Evolutionary conservation across 768 basidiomycete species (phyloP).

Genomic region (Gymnopilus junonius): DNA sequence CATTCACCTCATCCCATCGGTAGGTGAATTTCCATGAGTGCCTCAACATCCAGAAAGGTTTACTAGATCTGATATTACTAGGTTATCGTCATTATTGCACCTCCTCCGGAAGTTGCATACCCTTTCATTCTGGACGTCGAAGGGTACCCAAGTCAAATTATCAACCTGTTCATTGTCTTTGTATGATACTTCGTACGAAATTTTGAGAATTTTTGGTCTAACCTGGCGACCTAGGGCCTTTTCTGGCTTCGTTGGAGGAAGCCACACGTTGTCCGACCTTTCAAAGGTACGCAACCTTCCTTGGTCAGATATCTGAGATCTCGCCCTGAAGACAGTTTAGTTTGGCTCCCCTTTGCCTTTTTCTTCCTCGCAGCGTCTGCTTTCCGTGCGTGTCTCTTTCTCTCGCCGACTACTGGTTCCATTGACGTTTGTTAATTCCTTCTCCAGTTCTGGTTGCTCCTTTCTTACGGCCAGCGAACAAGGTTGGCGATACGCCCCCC

Average conservation of each 20-base stretch:
- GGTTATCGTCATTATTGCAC: conserved; percentile 58
- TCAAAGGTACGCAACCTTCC: conserved; percentile 57
- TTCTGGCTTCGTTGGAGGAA: conserved; percentile 60
- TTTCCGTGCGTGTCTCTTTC: conserved; percentile 45
- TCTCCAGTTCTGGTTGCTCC: conserved; percentile 55
- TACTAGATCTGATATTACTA: conserved; percentile 15
- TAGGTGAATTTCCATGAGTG: conserved; percentile 1
- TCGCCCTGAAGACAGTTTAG: conserved; percentile 26
- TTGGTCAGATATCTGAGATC: background rate
- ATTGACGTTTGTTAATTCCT: too few species aligned
- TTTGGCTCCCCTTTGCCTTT: conserved; percentile 58
- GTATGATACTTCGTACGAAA: conserved; percentile 36
- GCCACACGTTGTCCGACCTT: conserved; percentile 51
- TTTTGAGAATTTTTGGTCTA: background rate
- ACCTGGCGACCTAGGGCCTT: conserved; percentile 40
- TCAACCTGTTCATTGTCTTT: conserved; percentile 57
- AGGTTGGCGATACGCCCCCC: conserved; percentile 62
- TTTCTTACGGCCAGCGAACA: conserved; percentile 56
- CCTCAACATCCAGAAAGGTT: too few species aligned
- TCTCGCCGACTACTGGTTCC: too few species aligned
- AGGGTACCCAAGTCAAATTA: conserved; percentile 57
- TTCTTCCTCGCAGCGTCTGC: conserved; percentile 57
- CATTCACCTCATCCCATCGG: conserved; percentile 58
- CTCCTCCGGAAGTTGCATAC: conserved; percentile 56
- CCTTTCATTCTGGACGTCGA: conserved; percentile 65